Evolutionary conservation across 805 yeast species (phyloP).

Genomic region (Cyberlindnera saturnus): DNA sequence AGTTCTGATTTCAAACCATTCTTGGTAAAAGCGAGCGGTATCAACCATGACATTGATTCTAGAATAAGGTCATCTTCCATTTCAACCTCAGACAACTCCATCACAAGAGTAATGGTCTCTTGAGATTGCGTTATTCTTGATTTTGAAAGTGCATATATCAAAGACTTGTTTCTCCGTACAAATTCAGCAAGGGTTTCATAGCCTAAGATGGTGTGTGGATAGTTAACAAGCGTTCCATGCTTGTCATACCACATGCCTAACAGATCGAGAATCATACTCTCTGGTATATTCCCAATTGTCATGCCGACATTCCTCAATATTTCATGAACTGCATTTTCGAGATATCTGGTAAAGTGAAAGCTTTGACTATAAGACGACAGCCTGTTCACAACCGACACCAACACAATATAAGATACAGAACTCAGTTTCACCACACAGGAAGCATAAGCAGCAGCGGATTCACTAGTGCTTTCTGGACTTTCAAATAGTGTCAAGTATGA

Average conservation of each 20-base stretch:
- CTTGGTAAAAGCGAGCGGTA: conserved; percentile 39
- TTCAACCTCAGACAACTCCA: background rate
- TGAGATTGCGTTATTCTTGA: conserved; percentile 9
- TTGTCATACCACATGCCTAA: conserved; percentile 7
- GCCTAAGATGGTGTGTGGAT: conserved; percentile 11
- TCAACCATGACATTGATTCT: conserved; percentile 31
- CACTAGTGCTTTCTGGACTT: conserved; percentile 21
- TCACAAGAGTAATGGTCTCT: background rate
- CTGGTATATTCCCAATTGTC: background rate
- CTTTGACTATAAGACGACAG: conserved; percentile 3
- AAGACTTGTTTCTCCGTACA: conserved; percentile 24
- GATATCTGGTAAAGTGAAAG: conserved; percentile 20
- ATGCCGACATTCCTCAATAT: background rate
- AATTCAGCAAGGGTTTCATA: conserved; percentile 3
- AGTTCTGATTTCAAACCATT: conserved; percentile 33
- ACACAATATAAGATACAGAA: conserved; percentile 16
- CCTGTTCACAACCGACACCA: conserved; percentile 9
- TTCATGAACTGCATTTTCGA: conserved; percentile 1
- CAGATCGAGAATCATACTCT: conserved; percentile 10
- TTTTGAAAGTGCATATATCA: conserved; percentile 34
- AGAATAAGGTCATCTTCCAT: conserved; percentile 20
- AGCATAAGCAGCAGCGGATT: conserved; percentile 23
- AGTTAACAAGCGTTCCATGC: conserved; percentile 1
- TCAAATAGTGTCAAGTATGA: conserved; percentile 21
- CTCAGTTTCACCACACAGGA: conserved; percentile 18